phyloP scores from a whole-genome alignment of 805 yeast species.

The Saccharomycopsis oosterbeekiorum region DNA sequence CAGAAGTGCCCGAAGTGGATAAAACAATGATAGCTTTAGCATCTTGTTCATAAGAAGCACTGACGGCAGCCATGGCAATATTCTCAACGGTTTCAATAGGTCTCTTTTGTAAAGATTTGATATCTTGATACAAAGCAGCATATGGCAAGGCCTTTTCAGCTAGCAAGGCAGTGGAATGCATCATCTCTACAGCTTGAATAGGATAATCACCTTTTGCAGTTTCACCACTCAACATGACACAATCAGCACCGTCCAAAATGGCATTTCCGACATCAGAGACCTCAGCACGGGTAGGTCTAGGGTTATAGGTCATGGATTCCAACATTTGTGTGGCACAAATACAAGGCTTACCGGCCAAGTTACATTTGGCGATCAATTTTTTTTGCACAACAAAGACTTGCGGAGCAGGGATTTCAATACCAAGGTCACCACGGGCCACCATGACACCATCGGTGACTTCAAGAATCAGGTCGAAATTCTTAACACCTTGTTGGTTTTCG shows the following conservation, averaged over 20 bases:
- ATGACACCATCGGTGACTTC: constrained; percentile 96
- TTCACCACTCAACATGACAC: constrained; percentile 99
- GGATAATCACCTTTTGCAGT: constrained; percentile 99
- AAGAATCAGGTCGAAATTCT: constrained; percentile 96
- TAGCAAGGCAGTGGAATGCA: constrained; percentile 94
- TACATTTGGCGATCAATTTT: constrained; percentile 98
- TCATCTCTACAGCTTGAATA: constrained; percentile 93
- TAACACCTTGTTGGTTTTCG: constrained; percentile 99
- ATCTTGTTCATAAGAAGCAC: constrained; percentile 91
- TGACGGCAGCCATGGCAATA: constrained; percentile 92
- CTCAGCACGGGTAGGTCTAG: constrained; percentile 99
- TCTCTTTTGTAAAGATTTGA: constrained; percentile 73
- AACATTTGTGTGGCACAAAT: constrained; percentile 99
- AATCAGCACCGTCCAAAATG: constrained; percentile 97
- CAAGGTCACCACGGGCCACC: constrained; percentile 99
- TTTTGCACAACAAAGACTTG: constrained; percentile 98
- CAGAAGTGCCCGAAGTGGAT: constrained; percentile 91
- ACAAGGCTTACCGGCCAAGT: constrained; percentile 98
- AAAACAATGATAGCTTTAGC: constrained; percentile 96
- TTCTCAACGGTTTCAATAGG: constrained; percentile 95
- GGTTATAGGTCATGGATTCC: constrained; percentile 99
- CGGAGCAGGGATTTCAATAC: constrained; percentile 99
- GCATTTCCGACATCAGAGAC: constrained; percentile 99
- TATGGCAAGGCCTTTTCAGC: constrained; percentile 97
- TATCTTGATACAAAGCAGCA: constrained; percentile 72